Percentiles rank a stretch among this genome's conserved stretches.
Conservation (phyloP, 768 basidiomycete species). For the Psilocybe cubensis region DNA sequence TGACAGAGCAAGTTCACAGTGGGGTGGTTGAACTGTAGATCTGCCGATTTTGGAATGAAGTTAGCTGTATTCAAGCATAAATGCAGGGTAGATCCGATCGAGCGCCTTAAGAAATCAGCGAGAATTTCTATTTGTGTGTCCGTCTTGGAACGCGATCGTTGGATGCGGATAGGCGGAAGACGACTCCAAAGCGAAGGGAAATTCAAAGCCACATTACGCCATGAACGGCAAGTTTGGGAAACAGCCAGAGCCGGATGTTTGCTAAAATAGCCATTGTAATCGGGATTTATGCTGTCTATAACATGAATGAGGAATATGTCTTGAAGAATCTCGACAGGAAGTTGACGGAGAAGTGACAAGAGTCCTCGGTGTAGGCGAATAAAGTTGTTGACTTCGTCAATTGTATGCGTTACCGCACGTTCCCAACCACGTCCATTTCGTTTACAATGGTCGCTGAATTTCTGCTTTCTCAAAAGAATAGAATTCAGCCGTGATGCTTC, state of each 20-base stretch:
- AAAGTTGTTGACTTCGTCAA: neutral
- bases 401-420: neutral
- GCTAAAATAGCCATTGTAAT: too few relatives aligned
- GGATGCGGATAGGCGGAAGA: neutral
- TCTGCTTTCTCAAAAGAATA: neutral
- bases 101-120: neutral
- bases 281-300: neutral
- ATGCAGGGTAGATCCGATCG: neutral
- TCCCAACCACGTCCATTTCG: neutral
- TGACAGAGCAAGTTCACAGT: neutral
- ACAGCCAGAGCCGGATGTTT: neutral
- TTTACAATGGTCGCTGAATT: neutral
- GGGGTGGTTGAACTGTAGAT: neutral
- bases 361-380: neutral
- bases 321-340: neutral
- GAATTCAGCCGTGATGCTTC: neutral
- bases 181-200: neutral
- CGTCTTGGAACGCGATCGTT: neutral
- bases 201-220: neutral
- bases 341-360: neutral
- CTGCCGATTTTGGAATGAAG: neutral
- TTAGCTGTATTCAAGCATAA: neutral
- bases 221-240: neutral
- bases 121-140: neutral
- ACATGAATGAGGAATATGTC: neutral